phyloP scores from a whole-genome alignment of 2,329 filamentous ascomycete genomes.

The Allantophomopsis lycopodina region DNA sequence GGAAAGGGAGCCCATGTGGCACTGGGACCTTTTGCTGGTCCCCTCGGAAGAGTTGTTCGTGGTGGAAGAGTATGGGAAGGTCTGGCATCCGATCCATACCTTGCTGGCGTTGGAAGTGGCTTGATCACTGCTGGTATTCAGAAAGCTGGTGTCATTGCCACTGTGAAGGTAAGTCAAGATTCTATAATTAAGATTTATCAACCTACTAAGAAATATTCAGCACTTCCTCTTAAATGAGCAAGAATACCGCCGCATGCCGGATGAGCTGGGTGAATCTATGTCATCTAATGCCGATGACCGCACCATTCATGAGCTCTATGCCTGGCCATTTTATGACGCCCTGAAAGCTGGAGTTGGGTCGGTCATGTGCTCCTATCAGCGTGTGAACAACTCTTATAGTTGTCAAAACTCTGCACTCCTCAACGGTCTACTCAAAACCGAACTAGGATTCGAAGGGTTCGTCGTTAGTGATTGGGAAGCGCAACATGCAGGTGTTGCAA shows the following conservation, averaged over 20 bases:
- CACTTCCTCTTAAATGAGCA: constrained; percentile 63
- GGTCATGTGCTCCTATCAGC: constrained; percentile 40
- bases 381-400: constrained; percentile 65
- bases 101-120: constrained; percentile 59
- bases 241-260: constrained; percentile 25
- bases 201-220: constrained; percentile 5
- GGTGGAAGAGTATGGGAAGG: constrained; percentile 29
- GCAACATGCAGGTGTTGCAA: constrained; percentile 43
- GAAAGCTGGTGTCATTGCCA: constrained; percentile 70
- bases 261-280: constrained; percentile 27
- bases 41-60: constrained; percentile 49
- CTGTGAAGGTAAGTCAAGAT: constrained; percentile 37
- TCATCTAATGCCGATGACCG: constrained; percentile 51
- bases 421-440: constrained; percentile 66
- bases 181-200: too few species aligned
- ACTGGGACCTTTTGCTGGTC: constrained; percentile 62
- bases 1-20: constrained; percentile 60
- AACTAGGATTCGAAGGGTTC: constrained; percentile 72
- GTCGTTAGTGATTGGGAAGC: constrained; percentile 69
- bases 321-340: constrained; percentile 40
- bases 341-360: constrained; percentile 64
- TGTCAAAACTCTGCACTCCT: constrained; percentile 68
- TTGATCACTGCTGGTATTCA: constrained; percentile 57
- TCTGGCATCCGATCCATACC: constrained; percentile 53
- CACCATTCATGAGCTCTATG: constrained; percentile 45